These are phyloP conservation scores for Leptographium flavum DNA, from an alignment of 2,329 filamentous ascomycete genomes.

Conservation along the genomic window DNA sequence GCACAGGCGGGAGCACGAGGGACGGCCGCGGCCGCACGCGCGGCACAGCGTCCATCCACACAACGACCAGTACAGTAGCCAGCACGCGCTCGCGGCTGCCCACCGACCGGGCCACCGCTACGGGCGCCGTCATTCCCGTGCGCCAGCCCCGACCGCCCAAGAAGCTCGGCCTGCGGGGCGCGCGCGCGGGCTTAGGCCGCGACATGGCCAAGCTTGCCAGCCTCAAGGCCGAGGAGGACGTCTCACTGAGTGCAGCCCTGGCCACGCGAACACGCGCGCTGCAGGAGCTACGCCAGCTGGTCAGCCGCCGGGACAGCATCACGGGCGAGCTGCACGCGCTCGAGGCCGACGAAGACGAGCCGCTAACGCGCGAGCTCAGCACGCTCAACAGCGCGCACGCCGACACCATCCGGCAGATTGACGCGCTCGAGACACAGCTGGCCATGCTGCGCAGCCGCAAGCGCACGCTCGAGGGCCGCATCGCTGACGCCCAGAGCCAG, in stretches of 20 bases:
- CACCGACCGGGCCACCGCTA: constrained; percentile 15
- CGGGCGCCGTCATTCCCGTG: constrained; percentile 43
- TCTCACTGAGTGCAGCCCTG: constrained; percentile 41
- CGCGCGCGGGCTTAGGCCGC: constrained; percentile 48
- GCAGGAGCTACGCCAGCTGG: constrained; percentile 38
- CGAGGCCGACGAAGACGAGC: constrained; percentile 39
- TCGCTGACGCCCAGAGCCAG: constrained; percentile 48
- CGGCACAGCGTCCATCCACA: constrained; percentile 12
- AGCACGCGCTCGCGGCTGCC: constrained; percentile 18
- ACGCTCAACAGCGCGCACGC: constrained; percentile 41
- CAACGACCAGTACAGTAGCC: neutral
- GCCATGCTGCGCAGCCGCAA: constrained; percentile 44
- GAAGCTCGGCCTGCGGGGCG: constrained; percentile 42
- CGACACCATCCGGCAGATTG: constrained; percentile 47
- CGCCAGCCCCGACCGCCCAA: constrained; percentile 40
- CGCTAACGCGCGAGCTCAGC: constrained; percentile 45
- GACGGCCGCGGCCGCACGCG: constrained; percentile 18
- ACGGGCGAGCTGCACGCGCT: constrained; percentile 36
- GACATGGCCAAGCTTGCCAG: constrained; percentile 49
- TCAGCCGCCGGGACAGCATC: constrained; percentile 34
- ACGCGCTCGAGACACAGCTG: constrained; percentile 49
- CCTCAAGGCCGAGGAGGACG: constrained; percentile 56
- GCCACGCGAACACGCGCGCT: constrained; percentile 42
- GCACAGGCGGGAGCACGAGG: constrained; percentile 17
- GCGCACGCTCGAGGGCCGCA: constrained; percentile 41